A percentile compares a stretch with the other conserved stretches of the same genome.
These are phyloP conservation scores for Lizanozyma gosingica DNA, from an alignment of 1,139 yeast genomes.

Conservation along the genomic window DNA sequence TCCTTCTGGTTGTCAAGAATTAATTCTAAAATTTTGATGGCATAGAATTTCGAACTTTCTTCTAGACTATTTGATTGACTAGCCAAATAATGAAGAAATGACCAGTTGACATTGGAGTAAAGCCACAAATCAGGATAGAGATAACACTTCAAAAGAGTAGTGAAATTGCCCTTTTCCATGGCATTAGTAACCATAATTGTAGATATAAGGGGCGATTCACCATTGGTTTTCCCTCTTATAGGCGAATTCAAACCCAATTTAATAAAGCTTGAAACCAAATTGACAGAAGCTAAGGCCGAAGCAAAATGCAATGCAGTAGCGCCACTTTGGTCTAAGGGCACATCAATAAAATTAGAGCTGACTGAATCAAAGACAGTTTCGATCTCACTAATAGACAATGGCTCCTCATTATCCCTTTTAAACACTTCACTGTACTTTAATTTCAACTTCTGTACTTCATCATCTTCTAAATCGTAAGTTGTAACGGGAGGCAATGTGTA, in stretches of 20 bases:
- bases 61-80: slow-evolving; percentile 20
- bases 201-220: slow-evolving; percentile 35
- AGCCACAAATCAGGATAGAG: slow-evolving; percentile 32
- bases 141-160: slow-evolving; percentile 23
- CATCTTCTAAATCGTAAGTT: slow-evolving; percentile 6
- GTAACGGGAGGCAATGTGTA: slow-evolving; percentile 22
- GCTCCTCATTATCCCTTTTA: slow-evolving; percentile 15
- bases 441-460: slow-evolving; percentile 20
- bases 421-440: slow-evolving; percentile 20
- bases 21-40: slow-evolving; percentile 23
- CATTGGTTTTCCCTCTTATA: slow-evolving; percentile 30
- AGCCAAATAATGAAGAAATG: slow-evolving; percentile 30
- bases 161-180: slow-evolving; percentile 37
- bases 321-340: slow-evolving; percentile 33
- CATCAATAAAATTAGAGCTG: slow-evolving; percentile 16
- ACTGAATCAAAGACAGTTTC: slow-evolving; percentile 12
- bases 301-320: slow-evolving; percentile 42
- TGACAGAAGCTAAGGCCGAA: slow-evolving; percentile 31
- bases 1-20: slow-evolving; percentile 16
- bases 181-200: slow-evolving; percentile 36
- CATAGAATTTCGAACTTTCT: slow-evolving; percentile 25
- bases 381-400: slow-evolving; percentile 12
- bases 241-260: slow-evolving; percentile 31
- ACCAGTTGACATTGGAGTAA: slow-evolving; percentile 24
- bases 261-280: slow-evolving; percentile 28